Evolutionary conservation across 2,329 filamentous ascomycete genomes (phyloP), one percentile per base, ranked within the genome.

Genomic region (Aspergillus jensenii): DNA sequence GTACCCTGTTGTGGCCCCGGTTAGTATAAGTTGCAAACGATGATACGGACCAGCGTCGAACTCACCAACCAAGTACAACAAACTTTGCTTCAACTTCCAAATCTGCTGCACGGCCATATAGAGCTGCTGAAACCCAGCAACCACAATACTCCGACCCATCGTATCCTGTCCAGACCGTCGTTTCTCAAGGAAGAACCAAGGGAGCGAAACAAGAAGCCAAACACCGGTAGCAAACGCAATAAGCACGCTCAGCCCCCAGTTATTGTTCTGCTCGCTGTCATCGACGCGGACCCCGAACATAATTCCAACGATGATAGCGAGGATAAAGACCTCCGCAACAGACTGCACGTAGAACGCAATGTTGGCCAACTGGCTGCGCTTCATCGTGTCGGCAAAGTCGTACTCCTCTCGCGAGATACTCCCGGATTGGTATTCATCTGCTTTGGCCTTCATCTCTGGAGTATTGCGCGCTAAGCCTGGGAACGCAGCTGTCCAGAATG

Each of bases 401-500:
- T 89, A 87, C 48, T 89, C 82, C 2, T 81, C 80, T 7, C 82
- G 78, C 1, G 78, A 79, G 44, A 89, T 86, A 1, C 74, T 74
- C 3, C 85, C 81, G 2, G 76, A 72, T 21, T 76, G 76, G 52
- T 79, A 82, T n/a, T 78, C 74, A 35, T 78, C 74, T 5, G 83
- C 82, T 53, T 79, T 79, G 2, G 73, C 69, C 25, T 83, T 75
- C 66, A 86, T 73, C 23, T 81, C 75, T 1, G 69, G 65, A 1
- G 81, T 83, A 62, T 86, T 85, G 6, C 83, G 71, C 4, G 84
- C 82, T 7, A 87, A 72, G 0, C 82, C 78, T 3, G 84, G 83
- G 57, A 86, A 86, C 0, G 87, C 85, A 0, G 87, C 86, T 0
- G 85, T 87, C 85, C 86, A 89, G 69, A 88, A 89, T 0, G 87